A percentile compares a stretch with the other conserved stretches of the same genome.
Conservation (phyloP, 352 stramenopile genomes). For the Phytophthora sansomeana region DNA sequence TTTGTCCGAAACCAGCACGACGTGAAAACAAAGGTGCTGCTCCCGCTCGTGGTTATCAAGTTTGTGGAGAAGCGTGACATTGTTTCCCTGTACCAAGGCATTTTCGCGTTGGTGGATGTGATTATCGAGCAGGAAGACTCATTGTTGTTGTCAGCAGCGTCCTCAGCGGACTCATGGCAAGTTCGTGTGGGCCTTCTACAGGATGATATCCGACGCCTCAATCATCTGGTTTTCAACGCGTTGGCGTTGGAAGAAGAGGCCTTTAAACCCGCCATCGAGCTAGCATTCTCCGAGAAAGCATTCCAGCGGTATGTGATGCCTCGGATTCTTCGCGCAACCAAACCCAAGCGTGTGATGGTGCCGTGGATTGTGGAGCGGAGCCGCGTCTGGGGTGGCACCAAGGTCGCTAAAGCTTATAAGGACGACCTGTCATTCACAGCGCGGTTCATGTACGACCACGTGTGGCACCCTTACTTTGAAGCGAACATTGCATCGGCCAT, state of each 20-base stretch:
- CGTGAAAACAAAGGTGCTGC: slow-evolving; percentile 69
- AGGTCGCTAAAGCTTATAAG: slow-evolving; percentile 68
- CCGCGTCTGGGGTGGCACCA: slow-evolving; percentile 70
- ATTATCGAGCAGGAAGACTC: slow-evolving; percentile 65
- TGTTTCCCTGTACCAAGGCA: slow-evolving; percentile 63
- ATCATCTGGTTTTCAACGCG: slow-evolving; percentile 70
- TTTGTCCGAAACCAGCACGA: slow-evolving; percentile 80
- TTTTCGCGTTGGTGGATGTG: slow-evolving; percentile 66
- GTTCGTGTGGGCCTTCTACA: slow-evolving; percentile 57
- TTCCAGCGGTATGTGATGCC: slow-evolving; percentile 84
- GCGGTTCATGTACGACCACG: slow-evolving; percentile 81
- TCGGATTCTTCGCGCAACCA: slow-evolving; percentile 67
- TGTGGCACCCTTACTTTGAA: slow-evolving; percentile 80
- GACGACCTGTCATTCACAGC: slow-evolving; percentile 80
- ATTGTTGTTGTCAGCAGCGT: slow-evolving; percentile 57
- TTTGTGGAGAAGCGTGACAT: slow-evolving; percentile 72
- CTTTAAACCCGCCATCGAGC: slow-evolving; percentile 62
- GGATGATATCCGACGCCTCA: slow-evolving; percentile 78
- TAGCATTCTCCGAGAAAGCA: slow-evolving; percentile 74
- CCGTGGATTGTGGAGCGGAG: slow-evolving; percentile 86
- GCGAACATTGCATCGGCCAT: slow-evolving; percentile 74
- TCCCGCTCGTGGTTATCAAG: slow-evolving; percentile 73
- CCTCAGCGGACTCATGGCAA: slow-evolving; percentile 56
- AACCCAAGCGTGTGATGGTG: slow-evolving; percentile 75
- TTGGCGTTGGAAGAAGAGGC: slow-evolving; percentile 74